Conservation (phyloP, 2,329 filamentous ascomycete species). For the Westerdykella ornata region DNA sequence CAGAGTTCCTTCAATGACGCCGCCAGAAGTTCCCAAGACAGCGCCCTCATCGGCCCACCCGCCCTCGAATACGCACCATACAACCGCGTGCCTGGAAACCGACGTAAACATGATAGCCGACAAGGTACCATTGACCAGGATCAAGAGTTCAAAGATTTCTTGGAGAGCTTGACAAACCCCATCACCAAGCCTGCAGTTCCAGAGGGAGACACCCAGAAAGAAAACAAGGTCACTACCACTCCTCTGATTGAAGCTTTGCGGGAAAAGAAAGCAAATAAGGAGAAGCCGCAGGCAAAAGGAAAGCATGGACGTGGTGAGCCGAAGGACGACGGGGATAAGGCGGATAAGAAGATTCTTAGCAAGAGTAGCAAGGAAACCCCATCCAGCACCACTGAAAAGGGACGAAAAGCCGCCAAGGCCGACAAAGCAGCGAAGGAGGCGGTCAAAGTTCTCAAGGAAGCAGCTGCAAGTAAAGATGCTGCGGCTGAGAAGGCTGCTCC, state of each 20-base stretch:
- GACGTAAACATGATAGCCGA: constrained; percentile 70
- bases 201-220: constrained; percentile 49
- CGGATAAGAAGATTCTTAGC: constrained; percentile 33
- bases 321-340: constrained; percentile 50
- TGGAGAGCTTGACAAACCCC: constrained; percentile 76
- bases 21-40: constrained; percentile 64
- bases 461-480: constrained; percentile 11
- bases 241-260: constrained; percentile 84
- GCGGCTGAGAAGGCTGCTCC: constrained; percentile 35
- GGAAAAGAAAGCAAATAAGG: constrained; percentile 80
- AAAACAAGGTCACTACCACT: constrained; percentile 67
- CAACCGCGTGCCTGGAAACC: constrained; percentile 70
- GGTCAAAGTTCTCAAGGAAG: constrained; percentile 47
- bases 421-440: constrained; percentile 59
- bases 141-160: constrained; percentile 87
- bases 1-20: constrained; percentile 70
- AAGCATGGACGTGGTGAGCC: constrained; percentile 54
- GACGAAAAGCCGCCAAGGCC: constrained; percentile 30
- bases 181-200: constrained; percentile 50
- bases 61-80: constrained; percentile 76
- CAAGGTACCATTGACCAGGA: constrained; percentile 97
- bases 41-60: constrained; percentile 70
- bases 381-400: constrained; percentile 33
- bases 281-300: constrained; percentile 48
- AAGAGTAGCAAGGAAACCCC: constrained; percentile 32